Evolutionary conservation across 2,329 filamentous ascomycete genomes (phyloP).

Genomic region (Penicillium vulpinum): DNA sequence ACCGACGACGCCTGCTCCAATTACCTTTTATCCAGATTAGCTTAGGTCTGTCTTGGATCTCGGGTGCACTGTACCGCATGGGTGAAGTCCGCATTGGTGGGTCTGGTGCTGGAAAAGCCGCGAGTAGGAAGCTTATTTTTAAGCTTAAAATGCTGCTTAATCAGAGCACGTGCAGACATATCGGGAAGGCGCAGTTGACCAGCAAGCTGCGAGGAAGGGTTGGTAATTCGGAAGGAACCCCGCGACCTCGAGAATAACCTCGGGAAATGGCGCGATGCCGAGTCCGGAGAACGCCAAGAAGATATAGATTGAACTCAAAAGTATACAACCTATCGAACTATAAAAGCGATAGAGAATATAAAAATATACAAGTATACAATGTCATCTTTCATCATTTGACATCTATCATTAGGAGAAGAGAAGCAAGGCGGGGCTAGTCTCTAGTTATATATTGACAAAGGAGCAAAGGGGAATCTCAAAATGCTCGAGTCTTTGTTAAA

Average conservation of each 20-base stretch:
- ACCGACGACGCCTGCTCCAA: constrained; percentile 74
- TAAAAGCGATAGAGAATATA: no score
- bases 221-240: neutral
- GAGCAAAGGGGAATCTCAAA: neutral
- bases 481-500: no score
- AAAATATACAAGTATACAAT: neutral
- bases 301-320: neutral
- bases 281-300: neutral
- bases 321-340: neutral
- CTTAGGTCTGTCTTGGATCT: neutral
- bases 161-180: constrained; percentile 16
- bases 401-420: neutral
- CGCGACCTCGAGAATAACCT: neutral
- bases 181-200: constrained; percentile 7
- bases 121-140: constrained; percentile 16
- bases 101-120: constrained; percentile 46
- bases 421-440: neutral
- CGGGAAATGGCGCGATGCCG: constrained; percentile 1
- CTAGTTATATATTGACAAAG: neutral
- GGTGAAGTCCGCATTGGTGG: constrained; percentile 59
- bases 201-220: constrained; percentile 6
- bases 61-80: constrained; percentile 51
- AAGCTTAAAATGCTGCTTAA: neutral
- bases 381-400: neutral
- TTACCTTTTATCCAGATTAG: constrained; percentile 45